Conservation (phyloP, 2,329 filamentous ascomycete species). For the Fusarium nematophilum region DNA sequence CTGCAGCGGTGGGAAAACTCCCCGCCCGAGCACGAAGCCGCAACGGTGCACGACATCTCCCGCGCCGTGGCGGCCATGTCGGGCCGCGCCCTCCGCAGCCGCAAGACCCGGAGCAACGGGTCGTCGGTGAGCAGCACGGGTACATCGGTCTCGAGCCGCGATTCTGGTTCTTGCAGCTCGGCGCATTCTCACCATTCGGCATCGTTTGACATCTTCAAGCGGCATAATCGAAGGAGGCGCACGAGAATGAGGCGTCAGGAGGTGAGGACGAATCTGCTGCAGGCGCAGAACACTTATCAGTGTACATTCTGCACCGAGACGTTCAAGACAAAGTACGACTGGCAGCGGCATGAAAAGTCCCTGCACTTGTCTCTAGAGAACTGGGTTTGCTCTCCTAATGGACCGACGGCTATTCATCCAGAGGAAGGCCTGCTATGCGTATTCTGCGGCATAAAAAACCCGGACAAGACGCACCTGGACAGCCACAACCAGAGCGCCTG, state of each 20-base stretch:
- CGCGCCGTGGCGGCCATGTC: constrained; percentile 38
- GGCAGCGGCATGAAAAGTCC: constrained; percentile 63
- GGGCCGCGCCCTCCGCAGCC: constrained; percentile 54
- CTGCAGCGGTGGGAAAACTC: constrained; percentile 50
- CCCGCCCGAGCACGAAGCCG: constrained; percentile 49
- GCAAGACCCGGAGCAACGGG: constrained; percentile 48
- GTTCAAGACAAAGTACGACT: constrained; percentile 59
- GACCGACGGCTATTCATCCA: constrained; percentile 51
- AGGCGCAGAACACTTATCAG: constrained; percentile 47
- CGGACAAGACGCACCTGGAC: constrained; percentile 49
- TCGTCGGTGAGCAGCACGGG: constrained; percentile 49
- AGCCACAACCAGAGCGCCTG: constrained; percentile 57
- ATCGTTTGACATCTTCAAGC: constrained; percentile 26
- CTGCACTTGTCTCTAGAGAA: constrained; percentile 58
- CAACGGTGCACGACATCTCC: constrained; percentile 47
- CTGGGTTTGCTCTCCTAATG: constrained; percentile 57
- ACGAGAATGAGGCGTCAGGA: constrained; percentile 26
- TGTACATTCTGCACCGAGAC: constrained; percentile 60
- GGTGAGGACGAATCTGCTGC: constrained; percentile 21
- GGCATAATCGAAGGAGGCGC: constrained; percentile 22
- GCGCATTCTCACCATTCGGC: constrained; percentile 23
- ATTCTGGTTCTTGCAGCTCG: constrained; percentile 31
- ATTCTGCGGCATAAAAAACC: constrained; percentile 51
- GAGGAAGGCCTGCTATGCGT: constrained; percentile 46
- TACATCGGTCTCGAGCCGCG: constrained; percentile 28